Conservation (phyloP, 2,329 filamentous ascomycete species). For the Aspergillus glaucus region DNA sequence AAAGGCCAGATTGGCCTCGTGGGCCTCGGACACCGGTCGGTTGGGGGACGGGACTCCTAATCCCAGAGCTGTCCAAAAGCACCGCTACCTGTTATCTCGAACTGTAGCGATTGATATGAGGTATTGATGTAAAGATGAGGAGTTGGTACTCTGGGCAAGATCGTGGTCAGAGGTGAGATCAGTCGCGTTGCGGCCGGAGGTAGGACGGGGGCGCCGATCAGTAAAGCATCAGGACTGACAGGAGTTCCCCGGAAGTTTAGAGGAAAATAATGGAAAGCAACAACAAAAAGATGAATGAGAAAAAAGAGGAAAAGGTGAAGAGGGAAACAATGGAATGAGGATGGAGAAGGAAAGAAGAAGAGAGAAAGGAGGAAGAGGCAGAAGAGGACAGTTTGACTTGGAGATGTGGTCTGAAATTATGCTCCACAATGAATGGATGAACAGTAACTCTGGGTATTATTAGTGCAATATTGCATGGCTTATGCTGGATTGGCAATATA, state of each 20-base stretch:
- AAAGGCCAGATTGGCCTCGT: neutral
- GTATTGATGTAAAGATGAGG: neutral
- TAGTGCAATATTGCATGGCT: no score
- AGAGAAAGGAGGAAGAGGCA: neutral
- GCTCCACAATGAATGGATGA: conserved; percentile 1
- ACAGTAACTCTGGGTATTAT: no score
- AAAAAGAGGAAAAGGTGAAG: neutral
- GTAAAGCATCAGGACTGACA: neutral
- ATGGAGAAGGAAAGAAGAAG: conserved; percentile 2
- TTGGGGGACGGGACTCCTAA: neutral
- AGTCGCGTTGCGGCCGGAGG: neutral
- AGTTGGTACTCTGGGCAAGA: neutral
- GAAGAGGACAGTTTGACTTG: conserved; percentile 15
- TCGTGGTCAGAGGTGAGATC: neutral
- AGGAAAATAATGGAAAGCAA: neutral
- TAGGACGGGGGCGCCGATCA: neutral
- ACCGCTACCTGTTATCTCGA: neutral
- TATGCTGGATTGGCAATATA: no score
- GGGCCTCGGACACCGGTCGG: neutral
- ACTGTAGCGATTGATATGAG: neutral
- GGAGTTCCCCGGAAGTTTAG: neutral
- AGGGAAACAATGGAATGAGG: neutral
- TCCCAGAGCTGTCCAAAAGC: neutral
- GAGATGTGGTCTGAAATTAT: conserved; percentile 6
- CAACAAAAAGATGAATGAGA: neutral